Base-by-base conservation (phyloP, 331 rosid genomes). In the Malus hybrid region DNA sequence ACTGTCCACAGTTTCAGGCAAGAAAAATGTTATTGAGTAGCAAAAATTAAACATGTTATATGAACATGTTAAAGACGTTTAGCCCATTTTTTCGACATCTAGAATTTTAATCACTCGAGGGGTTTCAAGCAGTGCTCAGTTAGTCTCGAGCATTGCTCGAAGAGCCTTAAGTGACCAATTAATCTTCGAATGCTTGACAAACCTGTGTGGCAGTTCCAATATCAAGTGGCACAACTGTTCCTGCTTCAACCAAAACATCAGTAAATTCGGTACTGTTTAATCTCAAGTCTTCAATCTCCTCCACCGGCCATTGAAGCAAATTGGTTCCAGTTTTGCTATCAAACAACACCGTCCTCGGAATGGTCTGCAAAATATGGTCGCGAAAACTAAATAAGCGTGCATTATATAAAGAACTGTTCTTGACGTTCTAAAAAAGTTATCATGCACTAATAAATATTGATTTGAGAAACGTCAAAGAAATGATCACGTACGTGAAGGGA, bases 301-400 rank as follows among this genome's bases (percentile, higher is more conserved):
- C 90, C 44, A 93, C 91, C 3, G 98, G 98, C 98, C 98, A 90
- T 63, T 86, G 91, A 70, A 89, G 67, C 73, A 93, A 22, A 79
- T 88, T 85, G 56, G 86, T 67, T 56, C 89, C 88, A 1, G 93
- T 93, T 81, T 87, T 81, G 29, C 76, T 75, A 79, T 93, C 98
- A 36, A 82, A 87, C 79, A 89, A 20, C n/a, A 93, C 97, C 3
- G 80, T 77, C 74, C 98, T 90, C 19, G 98, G 98, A 81, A 93
- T 77, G 0, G 92, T 86, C 98, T 93, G 80, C 42, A 52, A 42
- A 52, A 70, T 36, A 2, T 36, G 44, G 3, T 36, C 1, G 3
- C 1, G 0, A 36, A 36, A 36, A 36, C 3, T 36, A 36, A 36
- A 36, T 36, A 36, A 2, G 44, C 44, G 0, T 36, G 44, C 3